Base-by-base conservation (phyloP, 768 basidiomycete genomes). In the Pleurotus citrinopileatus region DNA sequence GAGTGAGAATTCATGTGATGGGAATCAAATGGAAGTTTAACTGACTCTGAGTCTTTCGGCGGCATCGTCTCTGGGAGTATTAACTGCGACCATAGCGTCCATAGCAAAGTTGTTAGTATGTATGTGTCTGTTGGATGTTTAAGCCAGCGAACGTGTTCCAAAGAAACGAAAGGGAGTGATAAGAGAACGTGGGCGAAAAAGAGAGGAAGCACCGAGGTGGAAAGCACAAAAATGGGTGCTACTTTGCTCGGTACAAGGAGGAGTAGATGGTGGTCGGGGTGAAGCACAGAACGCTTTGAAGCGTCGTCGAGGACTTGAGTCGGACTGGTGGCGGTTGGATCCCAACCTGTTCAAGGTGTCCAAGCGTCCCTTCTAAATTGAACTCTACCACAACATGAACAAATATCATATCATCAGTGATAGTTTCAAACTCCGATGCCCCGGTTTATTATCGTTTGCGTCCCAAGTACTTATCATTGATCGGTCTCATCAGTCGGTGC, bases 41-140 rank as follows among this genome's bases (percentile, higher is more conserved):
- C 38, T 7, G 15, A 40, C 78, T 68, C 73, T 74, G 57, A 72
- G 72, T 61, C 69, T 73, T 56, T 69, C 75, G 50, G 68, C 50
- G 54, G 50, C 42, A 42, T 76, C 75, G 59, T 75, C 70, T 54
- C 61, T 65, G 52, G 61, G 38, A 55, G 58, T 57, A 61, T 64
- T 64, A 53, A 68, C 55, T 38, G 60, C 58, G 55, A 57, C 56
- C 42, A 62, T 58, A 54, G 58, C 55, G 55, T 62, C 64, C 61
- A 65, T 69, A 56, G 47, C 43, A n/a, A n/a, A n/a, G n/a, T 37
- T 34, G 22, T 53, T 55, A 61, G 61, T 63, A 58, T 58, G 52
- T 50, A 56, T 59, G 57, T 34, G 54, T 51, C 53, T 46, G 22
- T 38, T 57, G 54, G 42, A 15, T 34, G 48, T 17, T n/a, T 37